phyloP scores from a whole-genome alignment of 768 basidiomycete genomes.

The Terana coerulea region DNA sequence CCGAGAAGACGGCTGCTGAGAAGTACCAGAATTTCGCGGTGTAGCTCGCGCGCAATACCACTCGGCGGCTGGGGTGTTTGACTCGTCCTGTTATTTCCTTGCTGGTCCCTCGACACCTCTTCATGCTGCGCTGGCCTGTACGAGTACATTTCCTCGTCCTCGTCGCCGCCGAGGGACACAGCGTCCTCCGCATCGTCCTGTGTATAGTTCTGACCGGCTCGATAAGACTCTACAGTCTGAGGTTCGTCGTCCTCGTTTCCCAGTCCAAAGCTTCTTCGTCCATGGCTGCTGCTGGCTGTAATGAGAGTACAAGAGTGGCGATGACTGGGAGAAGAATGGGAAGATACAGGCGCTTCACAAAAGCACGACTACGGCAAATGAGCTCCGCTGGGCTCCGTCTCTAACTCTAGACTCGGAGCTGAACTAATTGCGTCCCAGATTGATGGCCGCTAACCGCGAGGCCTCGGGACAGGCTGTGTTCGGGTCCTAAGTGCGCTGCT shows the following conservation, averaged over 20 bases:
- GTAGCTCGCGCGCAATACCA: slow-evolving; percentile 17
- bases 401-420: no score
- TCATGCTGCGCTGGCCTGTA: slow-evolving; percentile 35
- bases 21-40: slow-evolving; percentile 21
- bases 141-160: slow-evolving; percentile 58
- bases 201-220: slow-evolving; percentile 17
- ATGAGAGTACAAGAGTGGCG: slow-evolving; percentile 9
- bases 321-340: slow-evolving; percentile 7
- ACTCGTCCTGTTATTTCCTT: slow-evolving; percentile 16
- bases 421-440: no score
- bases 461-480: no score
- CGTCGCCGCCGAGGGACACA: slow-evolving; percentile 66
- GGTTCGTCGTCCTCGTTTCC: slow-evolving; percentile 48
- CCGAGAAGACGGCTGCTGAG: slow-evolving; percentile 15
- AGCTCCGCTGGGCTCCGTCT: no score
- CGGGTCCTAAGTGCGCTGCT: no score
- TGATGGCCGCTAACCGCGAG: no score
- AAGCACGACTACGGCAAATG: no score
- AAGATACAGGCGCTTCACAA: slow-evolving; percentile 13
- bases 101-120: slow-evolving; percentile 10
- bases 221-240: slow-evolving; percentile 16
- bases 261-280: slow-evolving; percentile 77
- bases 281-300: slow-evolving; percentile 45
- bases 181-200: slow-evolving; percentile 52
- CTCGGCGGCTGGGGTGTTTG: background rate